Base-by-base conservation (phyloP, 2,329 filamentous ascomycete genomes). In the Xylariaceae sp. region DNA sequence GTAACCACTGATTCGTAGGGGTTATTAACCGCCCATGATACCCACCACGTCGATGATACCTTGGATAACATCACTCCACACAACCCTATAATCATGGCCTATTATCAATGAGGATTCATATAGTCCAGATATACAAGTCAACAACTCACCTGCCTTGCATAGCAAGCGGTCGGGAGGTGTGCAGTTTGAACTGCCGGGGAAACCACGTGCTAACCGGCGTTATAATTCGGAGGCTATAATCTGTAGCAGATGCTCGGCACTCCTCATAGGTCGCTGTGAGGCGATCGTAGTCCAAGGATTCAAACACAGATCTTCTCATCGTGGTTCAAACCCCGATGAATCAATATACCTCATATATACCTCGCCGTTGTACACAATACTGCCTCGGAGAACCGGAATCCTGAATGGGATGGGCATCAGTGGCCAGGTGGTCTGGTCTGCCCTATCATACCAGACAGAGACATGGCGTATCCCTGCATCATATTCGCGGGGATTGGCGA, bases 371-470 rank as follows among this genome's bases (percentile, higher is more conserved):
- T 18, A 3, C 47, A 48, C 17, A 42, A 37, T 15, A 35, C 48
- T 34, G 11, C 51, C 44, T 58, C 51, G 17, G 23, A 51, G 17
- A 42, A 17, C 62, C 58, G 57, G 62, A 57, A 56, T 60, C 51
- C 53, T 34, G 45, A 44, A 56, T 39, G 52, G 35, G 51, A 56
- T 52, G 62, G 55, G 45, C 55, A 35, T 49, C 52, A 44, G 49
- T 58, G 62, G 34, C 56, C 61, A 58, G 62, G 45, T 64, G 58
- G 61, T 61, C 56, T 58, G 45, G n/a, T 34, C 44, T 53, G 51
- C 57, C 57, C 56, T 51, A 54, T 18, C 17, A 18, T 49, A 57
- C 56, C 50, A 47, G 51, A 64, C 63, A 57, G 58, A 59, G 62
- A 57, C 39, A 50, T 57, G 49, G 35, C 47, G 47, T 56, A 56